A percentile compares a stretch with the other conserved stretches of the same genome.
phyloP scores from a whole-genome alignment of 495 filamentous ascomycete genomes.

The Penicillium antarcticum region DNA sequence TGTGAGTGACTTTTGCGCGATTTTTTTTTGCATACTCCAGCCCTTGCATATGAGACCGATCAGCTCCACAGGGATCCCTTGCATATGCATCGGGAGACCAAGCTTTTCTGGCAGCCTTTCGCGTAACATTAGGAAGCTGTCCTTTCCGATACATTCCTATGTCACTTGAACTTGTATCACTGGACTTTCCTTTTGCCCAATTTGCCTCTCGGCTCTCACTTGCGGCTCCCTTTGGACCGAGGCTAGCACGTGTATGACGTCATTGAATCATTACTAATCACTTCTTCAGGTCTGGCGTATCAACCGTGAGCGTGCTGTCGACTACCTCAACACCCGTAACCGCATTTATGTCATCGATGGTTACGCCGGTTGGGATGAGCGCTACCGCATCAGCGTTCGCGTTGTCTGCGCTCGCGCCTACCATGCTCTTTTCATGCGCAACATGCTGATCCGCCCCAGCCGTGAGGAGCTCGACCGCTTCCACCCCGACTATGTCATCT shows the following conservation, averaged over 20 bases:
- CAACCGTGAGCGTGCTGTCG: conserved; percentile 97
- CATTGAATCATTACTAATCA: conserved; percentile 22
- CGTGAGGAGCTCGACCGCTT: conserved; percentile 91
- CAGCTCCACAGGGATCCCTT: conserved; percentile 23
- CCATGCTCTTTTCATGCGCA: conserved; percentile 99
- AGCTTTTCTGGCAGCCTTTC: conserved; percentile 33
- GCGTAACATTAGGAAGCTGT: conserved; percentile 4
- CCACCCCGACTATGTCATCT: conserved; percentile 99
- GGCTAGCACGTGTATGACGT: conserved; percentile 38
- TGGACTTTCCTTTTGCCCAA: background rate
- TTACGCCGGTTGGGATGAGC: conserved; percentile 96
- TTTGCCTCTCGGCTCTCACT: background rate
- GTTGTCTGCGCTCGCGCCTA: conserved; percentile 98
- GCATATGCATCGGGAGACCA: conserved; percentile 26
- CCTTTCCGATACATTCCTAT: background rate
- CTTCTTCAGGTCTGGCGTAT: conserved; percentile 88
- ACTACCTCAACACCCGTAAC: conserved; percentile 98
- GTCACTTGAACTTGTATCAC: background rate
- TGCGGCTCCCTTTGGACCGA: conserved; percentile 6
- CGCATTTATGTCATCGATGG: conserved; percentile 98
- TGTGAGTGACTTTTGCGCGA: conserved; percentile 58
- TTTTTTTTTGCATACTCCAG: conserved; percentile 19
- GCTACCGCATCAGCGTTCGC: conserved; percentile 95
- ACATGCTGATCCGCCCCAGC: conserved; percentile 97
- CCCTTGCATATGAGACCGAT: conserved; percentile 31